A percentile compares a stretch with the other conserved stretches of the same genome.
Conservation (phyloP, 73 alveolate species). For the Tetrahymena thermophila region DNA sequence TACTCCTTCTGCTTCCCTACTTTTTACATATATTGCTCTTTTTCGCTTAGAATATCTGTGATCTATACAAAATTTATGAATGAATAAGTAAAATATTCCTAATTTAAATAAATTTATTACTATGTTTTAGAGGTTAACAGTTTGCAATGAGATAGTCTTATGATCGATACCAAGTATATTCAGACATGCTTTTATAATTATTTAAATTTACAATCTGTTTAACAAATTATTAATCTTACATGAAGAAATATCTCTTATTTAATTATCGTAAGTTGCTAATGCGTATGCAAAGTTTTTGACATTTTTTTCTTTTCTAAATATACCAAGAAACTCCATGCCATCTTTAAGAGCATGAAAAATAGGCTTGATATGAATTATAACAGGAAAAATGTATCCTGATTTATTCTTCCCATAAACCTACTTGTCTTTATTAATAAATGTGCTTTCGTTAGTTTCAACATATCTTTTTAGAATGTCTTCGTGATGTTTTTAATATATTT, state of each 20-base stretch:
- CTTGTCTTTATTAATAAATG: constrained; percentile 38
- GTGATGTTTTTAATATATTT: constrained; percentile 19
- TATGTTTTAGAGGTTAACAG: not conserved
- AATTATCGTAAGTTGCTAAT: not conserved
- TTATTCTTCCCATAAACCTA: constrained; percentile 19
- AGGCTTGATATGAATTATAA: constrained; percentile 11
- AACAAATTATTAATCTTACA: not conserved
- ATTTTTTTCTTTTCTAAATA: constrained; percentile 27
- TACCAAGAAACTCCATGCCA: constrained; percentile 34
- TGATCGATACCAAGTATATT: not conserved
- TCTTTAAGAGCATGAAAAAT: constrained; percentile 37
- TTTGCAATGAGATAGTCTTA: not conserved
- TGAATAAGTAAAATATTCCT: not conserved
- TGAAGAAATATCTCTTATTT: not conserved
- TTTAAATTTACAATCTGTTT: not conserved
- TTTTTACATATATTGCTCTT: not conserved
- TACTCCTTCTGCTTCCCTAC: not conserved
- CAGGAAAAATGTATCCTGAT: constrained; percentile 9
- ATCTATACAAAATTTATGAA: not conserved
- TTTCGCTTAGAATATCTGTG: not conserved
- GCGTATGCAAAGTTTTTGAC: constrained; percentile 27
- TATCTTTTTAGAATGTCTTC: constrained; percentile 28
- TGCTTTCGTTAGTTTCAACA: constrained; percentile 31
- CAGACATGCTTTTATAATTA: not conserved
- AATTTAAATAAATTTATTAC: not conserved